Evolutionary conservation across 2,329 filamentous ascomycete genomes (phyloP), one percentile per base, ranked within the genome.

Genomic region (Gaeumannomyces sp.): DNA sequence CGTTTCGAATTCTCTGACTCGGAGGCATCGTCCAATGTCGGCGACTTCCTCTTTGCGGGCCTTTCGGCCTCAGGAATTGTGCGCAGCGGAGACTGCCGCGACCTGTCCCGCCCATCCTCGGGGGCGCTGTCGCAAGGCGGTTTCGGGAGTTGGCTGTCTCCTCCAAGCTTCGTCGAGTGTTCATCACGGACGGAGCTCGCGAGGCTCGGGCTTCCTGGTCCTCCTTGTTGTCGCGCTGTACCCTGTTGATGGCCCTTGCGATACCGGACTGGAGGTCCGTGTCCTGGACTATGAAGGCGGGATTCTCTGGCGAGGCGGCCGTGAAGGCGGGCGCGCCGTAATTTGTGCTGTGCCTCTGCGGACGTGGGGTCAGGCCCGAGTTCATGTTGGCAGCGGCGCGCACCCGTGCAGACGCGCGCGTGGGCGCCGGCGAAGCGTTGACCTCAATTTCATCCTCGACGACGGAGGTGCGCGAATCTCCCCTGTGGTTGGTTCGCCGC

Each of bases 221-320:
- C 45, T 60, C 29, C 35, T 27, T 35, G 59, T 69, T 71, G 66
- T 70, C 70, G 64, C 63, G n/a, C 64, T 69, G 66, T 45, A 71
- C 68, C 3, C 63, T 61, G 14, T 69, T 64, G 50, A 69, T 61
- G 13, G 68, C 67, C 13, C 66, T 65, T 63, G 65, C 67, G 25
- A 70, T 65, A 1, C 69, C 69, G 38, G 65, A 68, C n/a, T 64
- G 59, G 2, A 71, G 66, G 65, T 68, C 69, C 65, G 69, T 70
- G 14, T 65, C 65, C 33, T 69, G 68, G 56, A 67, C 38, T 53
- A 50, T 56, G 62, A 35, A 59, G 29, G 53, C 35, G 53, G 45
- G 62, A 28, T 59, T 57, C 50, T 63, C 62, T 4, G 33, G 25
- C 11, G 62, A 58, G 33, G 27, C 33, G 4, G 62, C 10, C 29